phyloP scores from a whole-genome alignment of 768 basidiomycete species.

The Lyophyllum semitale region DNA sequence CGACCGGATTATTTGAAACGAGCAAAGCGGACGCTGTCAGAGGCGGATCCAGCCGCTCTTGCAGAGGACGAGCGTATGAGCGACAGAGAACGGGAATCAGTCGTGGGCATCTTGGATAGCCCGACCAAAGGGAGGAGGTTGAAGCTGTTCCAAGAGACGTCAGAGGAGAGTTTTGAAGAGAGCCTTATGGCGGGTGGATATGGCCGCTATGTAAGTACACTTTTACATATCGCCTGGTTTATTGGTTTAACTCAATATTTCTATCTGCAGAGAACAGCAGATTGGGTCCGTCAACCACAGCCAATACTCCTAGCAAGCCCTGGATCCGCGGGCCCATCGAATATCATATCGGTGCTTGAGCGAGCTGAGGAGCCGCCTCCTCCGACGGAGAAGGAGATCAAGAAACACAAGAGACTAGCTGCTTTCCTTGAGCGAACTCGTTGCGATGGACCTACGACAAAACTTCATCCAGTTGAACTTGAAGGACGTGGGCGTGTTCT shows the following conservation, averaged over 20 bases:
- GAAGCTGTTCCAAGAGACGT: constrained; percentile 79
- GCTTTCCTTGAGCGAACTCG: constrained; percentile 56
- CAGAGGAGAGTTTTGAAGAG: constrained; percentile 84
- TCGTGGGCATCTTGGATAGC: constrained; percentile 67
- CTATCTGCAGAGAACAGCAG: constrained; percentile 49
- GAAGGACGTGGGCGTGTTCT: constrained; percentile 73
- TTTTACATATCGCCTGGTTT: background rate
- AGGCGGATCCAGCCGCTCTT: constrained; percentile 37
- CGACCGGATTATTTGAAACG: constrained; percentile 76
- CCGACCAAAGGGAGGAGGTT: constrained; percentile 73
- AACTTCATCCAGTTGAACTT: constrained; percentile 63
- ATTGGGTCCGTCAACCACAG: constrained; percentile 62
- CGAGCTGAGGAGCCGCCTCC: constrained; percentile 34
- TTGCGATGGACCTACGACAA: constrained; percentile 30
- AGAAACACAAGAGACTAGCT: constrained; percentile 66
- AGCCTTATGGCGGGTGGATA: constrained; percentile 83
- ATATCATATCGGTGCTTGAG: constrained; percentile 43
- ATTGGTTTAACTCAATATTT: constrained; percentile 7
- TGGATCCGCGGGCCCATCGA: constrained; percentile 41
- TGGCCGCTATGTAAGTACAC: constrained; percentile 63
- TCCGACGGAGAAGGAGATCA: constrained; percentile 60
- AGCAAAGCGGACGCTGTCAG: constrained; percentile 47
- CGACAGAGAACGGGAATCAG: constrained; percentile 27
- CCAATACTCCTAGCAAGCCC: constrained; percentile 44
- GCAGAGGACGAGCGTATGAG: constrained; percentile 34